These are phyloP conservation scores for Mollisiaceae sp. DNA, from an alignment of 2,329 filamentous ascomycete species.

Conservation along the genomic window DNA sequence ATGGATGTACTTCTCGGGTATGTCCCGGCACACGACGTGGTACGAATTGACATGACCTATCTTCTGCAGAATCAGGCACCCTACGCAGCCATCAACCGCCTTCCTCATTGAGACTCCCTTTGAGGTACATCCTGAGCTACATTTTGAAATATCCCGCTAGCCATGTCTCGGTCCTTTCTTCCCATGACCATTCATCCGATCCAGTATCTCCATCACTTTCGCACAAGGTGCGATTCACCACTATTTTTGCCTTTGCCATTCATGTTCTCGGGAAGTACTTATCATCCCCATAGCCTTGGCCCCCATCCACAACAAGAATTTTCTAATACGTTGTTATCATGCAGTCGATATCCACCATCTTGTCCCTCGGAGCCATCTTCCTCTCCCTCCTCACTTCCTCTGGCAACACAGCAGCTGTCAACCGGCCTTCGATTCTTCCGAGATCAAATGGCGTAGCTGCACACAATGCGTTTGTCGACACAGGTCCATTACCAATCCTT, in stretches of 20 bases:
- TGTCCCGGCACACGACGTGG: neutral
- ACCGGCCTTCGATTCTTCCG: neutral
- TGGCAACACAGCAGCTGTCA: neutral
- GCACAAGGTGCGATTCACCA: neutral
- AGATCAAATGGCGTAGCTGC: neutral
- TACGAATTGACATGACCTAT: neutral
- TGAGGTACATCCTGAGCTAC: neutral
- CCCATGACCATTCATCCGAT: neutral
- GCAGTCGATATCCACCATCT: neutral
- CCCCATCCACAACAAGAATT: neutral
- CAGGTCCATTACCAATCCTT: slow-evolving; percentile 27
- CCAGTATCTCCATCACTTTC: neutral
- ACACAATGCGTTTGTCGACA: slow-evolving; percentile 25
- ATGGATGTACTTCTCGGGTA: slow-evolving; percentile 1
- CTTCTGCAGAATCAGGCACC: neutral
- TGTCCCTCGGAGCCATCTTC: neutral
- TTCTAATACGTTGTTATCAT: neutral
- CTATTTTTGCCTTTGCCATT: neutral
- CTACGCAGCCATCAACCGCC: neutral
- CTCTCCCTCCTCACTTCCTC: neutral
- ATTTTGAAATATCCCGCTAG: neutral
- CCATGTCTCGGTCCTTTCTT: slow-evolving; percentile 1
- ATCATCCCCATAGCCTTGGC: neutral
- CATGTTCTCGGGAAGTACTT: neutral
- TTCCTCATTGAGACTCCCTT: slow-evolving; percentile 1